A percentile compares a stretch with the other conserved stretches of the same genome.
Evolutionary conservation across 2,329 filamentous ascomycete species (phyloP).

Genomic region (Alternaria arbusti): DNA sequence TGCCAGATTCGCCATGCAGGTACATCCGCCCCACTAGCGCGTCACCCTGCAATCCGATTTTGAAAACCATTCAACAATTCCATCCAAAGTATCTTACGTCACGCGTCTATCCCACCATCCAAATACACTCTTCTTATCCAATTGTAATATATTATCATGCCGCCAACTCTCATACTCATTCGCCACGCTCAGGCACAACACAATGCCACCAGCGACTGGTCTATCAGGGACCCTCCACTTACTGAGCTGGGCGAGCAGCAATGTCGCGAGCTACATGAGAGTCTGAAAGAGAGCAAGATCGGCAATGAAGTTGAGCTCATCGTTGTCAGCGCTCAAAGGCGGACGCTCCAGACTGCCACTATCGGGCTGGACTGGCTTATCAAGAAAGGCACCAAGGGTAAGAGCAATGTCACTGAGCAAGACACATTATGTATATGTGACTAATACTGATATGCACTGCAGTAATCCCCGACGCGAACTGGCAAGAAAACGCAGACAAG

Average conservation of each 20-base stretch:
- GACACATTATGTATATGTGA: background rate
- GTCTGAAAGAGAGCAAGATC: conserved; percentile 46
- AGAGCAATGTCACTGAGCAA: background rate
- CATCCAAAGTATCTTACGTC: background rate
- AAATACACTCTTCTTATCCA: background rate
- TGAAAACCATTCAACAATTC: conserved; percentile 3
- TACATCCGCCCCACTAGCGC: conserved; percentile 23
- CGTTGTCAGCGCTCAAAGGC: conserved; percentile 68
- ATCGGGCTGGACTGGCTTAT: conserved; percentile 65
- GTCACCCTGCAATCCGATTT: conserved; percentile 11
- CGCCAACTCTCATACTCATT: conserved; percentile 55
- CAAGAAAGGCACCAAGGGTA: conserved; percentile 51
- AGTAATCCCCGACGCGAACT: conserved; percentile 65
- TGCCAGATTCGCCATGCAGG: conserved; percentile 9
- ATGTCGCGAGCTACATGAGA: conserved; percentile 49
- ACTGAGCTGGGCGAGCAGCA: conserved; percentile 52
- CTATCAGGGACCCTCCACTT: conserved; percentile 51
- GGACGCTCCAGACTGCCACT: conserved; percentile 69
- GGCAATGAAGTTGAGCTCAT: conserved; percentile 60
- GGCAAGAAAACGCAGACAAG: conserved; percentile 63
- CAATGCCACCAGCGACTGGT: conserved; percentile 51
- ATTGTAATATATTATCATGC: conserved; percentile 35
- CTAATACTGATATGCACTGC: background rate
- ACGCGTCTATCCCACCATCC: background rate
- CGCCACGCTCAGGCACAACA: conserved; percentile 55